phyloP scores from a whole-genome alignment of 495 filamentous ascomycete genomes.

The Hypoxylon lenormandii region DNA sequence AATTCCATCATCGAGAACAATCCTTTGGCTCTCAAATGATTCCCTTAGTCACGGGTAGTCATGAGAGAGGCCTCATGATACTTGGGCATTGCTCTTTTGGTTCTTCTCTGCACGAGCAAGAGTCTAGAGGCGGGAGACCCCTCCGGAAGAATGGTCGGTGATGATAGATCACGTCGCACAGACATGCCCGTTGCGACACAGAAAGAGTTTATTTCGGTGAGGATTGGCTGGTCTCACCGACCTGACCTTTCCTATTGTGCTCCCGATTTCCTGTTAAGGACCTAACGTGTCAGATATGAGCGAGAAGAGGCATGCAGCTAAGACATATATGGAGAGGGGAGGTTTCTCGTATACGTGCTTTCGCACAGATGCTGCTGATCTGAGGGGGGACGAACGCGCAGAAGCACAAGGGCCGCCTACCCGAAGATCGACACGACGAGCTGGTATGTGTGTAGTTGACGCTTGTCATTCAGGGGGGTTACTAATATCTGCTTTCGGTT shows the following conservation, averaged over 20 bases:
- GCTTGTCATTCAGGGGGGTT: conserved; percentile 27
- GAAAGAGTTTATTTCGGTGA: conserved; percentile 38
- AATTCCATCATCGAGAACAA: conserved; percentile 35
- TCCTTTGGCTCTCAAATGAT: conserved; percentile 22
- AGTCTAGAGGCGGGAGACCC: conserved; percentile 16
- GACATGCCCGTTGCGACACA: conserved; percentile 29
- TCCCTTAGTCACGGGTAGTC: conserved; percentile 2
- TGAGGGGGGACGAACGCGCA: conserved; percentile 22
- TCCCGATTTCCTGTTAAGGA: conserved; percentile 28
- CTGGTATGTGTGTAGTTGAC: conserved; percentile 6
- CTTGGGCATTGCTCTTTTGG: background rate
- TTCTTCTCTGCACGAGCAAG: conserved; percentile 16
- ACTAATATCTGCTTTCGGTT: conserved; percentile 16
- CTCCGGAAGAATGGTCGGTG: conserved; percentile 26
- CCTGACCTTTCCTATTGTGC: conserved; percentile 37
- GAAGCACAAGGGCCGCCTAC: conserved; percentile 37
- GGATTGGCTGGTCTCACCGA: conserved; percentile 45
- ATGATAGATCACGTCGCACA: conserved; percentile 46
- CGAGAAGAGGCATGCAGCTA: conserved; percentile 28
- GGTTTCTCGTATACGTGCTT: conserved; percentile 29
- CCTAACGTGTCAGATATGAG: conserved; percentile 38
- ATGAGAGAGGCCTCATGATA: conserved; percentile 16
- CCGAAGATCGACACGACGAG: conserved; percentile 38
- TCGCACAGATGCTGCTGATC: conserved; percentile 35
- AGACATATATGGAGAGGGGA: conserved; percentile 13